Evolutionary conservation across 805 yeast species (phyloP).

Genomic region (Wickerhamiella spandovensis): DNA sequence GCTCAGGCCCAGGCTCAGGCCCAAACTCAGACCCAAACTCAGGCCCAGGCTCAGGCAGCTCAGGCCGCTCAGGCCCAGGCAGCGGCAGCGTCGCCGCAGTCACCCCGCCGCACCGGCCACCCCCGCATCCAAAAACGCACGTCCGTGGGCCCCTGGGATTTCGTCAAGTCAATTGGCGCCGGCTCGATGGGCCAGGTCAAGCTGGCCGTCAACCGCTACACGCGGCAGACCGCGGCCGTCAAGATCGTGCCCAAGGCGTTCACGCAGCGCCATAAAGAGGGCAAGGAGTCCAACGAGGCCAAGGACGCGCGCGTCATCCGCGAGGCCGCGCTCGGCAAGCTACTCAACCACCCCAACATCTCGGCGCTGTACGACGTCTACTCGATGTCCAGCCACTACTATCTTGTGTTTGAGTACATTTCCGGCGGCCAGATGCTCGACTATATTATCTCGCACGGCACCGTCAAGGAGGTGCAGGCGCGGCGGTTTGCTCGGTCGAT

Average conservation of each 20-base stretch:
- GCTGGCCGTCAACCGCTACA: conserved; percentile 71
- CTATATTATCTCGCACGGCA: conserved; percentile 92
- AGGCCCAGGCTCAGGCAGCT: not conserved
- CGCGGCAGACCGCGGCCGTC: conserved; percentile 65
- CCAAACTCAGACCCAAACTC: too few species aligned
- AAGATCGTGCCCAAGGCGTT: conserved; percentile 89
- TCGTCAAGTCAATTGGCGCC: conserved; percentile 88
- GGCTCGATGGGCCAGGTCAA: conserved; percentile 99
- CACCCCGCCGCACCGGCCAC: not conserved
- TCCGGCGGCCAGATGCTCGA: conserved; percentile 97
- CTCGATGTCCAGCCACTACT: conserved; percentile 92
- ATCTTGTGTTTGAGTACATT: conserved; percentile 92
- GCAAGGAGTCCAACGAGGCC: conserved; percentile 51
- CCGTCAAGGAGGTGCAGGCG: conserved; percentile 85
- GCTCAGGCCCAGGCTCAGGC: too few species aligned
- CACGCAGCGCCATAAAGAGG: conserved; percentile 36
- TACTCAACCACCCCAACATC: conserved; percentile 82
- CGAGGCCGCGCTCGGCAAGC: conserved; percentile 87
- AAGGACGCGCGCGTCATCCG: conserved; percentile 86
- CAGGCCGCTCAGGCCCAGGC: not conserved
- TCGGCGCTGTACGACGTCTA: conserved; percentile 88
- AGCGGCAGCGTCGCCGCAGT: not conserved
- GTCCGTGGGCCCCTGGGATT: conserved; percentile 94
- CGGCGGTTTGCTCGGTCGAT: conserved; percentile 90
- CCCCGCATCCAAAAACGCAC: conserved; percentile 40